Evolutionary conservation across 257 asterid species (phyloP).

Genomic region (Penstemon barbatus): DNA sequence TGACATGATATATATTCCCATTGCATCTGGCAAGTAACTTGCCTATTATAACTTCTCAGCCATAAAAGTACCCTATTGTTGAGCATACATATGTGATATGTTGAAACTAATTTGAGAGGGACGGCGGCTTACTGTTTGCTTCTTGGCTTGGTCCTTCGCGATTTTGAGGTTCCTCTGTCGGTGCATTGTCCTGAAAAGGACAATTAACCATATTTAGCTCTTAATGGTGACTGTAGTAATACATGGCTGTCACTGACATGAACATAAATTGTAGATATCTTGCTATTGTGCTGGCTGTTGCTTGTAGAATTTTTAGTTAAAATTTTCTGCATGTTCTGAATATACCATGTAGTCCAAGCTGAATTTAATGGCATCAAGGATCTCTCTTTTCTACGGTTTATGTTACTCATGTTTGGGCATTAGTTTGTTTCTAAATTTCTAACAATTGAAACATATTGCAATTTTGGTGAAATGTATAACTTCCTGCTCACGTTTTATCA

Average conservation of each 20-base stretch:
- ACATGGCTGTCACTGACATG: not conserved
- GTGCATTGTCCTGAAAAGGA: constrained; percentile 43
- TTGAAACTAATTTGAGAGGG: constrained; percentile 15
- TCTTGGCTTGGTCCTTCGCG: constrained; percentile 39
- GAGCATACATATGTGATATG: constrained; percentile 4
- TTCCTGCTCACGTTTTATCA: not conserved
- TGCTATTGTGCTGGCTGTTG: not conserved
- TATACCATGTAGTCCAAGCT: not conserved
- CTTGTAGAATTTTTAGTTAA: not conserved
- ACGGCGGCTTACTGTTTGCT: constrained; percentile 44
- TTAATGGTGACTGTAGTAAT: not conserved
- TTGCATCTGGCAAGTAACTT: constrained; percentile 19
- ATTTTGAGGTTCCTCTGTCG: constrained; percentile 45
- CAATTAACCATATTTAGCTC: constrained; percentile 20
- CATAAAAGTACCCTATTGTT: constrained; percentile 1
- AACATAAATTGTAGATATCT: constrained; percentile 3
- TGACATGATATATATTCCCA: not conserved
- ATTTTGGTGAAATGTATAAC: not conserved
- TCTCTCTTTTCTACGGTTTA: not conserved
- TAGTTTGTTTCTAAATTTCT: not conserved
- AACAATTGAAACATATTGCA: no score
- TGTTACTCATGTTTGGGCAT: not conserved
- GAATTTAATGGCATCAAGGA: not conserved
- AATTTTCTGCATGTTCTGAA: constrained; percentile 5
- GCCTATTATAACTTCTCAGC: constrained; percentile 12